Evolutionary conservation across 2,329 filamentous ascomycete genomes (phyloP).

Genomic region (Claviceps spartinae): DNA sequence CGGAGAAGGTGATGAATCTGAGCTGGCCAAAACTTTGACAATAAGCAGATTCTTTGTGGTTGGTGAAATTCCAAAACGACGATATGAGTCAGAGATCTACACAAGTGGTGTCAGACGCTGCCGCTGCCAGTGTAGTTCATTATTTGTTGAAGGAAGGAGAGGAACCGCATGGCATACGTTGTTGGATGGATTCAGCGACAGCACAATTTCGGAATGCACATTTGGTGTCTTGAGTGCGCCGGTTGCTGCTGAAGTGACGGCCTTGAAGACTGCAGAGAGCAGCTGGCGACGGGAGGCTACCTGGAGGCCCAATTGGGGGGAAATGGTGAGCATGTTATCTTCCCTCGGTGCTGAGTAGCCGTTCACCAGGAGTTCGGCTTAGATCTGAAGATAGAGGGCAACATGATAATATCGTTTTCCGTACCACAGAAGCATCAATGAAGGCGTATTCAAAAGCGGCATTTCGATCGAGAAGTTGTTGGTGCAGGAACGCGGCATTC

Average conservation of each 20-base stretch:
- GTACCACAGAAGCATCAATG: constrained; percentile 69
- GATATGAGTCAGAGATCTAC: constrained; percentile 84
- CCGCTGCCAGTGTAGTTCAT: neutral
- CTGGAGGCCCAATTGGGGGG: constrained; percentile 23
- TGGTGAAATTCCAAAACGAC: constrained; percentile 68
- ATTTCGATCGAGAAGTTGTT: constrained; percentile 77
- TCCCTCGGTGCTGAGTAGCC: neutral
- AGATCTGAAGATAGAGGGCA: too few species aligned
- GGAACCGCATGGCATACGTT: constrained; percentile 41
- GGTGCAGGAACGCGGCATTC: constrained; percentile 66
- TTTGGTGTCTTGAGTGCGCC: constrained; percentile 63
- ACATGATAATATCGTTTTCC: constrained; percentile 9
- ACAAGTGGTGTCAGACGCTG: neutral
- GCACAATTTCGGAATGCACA: constrained; percentile 79
- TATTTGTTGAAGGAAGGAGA: too few species aligned
- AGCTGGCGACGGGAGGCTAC: constrained; percentile 60
- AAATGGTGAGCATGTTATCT: neutral
- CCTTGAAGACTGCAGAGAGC: constrained; percentile 62
- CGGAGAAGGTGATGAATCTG: constrained; percentile 23
- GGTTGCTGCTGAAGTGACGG: constrained; percentile 52
- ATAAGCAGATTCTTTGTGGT: constrained; percentile 60
- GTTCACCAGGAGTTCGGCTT: neutral
- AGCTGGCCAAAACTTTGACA: constrained; percentile 57
- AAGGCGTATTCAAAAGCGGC: constrained; percentile 84
- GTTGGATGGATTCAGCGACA: constrained; percentile 65